A percentile compares a stretch with the other conserved stretches of the same genome.
Conservation (phyloP, 768 basidiomycete species). For the Tubosaeta brunneosetosa region DNA sequence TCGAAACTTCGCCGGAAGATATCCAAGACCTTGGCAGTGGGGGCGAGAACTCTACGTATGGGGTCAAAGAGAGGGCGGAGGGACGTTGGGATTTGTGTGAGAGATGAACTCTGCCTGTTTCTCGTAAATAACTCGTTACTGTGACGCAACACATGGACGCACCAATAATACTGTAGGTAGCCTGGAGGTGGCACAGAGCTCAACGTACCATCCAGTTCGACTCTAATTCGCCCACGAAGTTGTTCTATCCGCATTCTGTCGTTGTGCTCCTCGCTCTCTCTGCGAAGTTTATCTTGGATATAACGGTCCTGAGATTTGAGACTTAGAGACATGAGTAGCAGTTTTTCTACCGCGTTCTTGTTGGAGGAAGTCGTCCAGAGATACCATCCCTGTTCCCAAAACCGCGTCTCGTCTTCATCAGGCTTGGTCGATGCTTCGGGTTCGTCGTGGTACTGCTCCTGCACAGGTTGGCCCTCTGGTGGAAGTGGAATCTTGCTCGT, state of each 20-base stretch:
- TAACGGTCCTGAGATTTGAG: constrained; percentile 44
- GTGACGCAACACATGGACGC: constrained; percentile 25
- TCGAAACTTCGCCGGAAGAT: constrained; percentile 50
- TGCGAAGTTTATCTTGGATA: constrained; percentile 28
- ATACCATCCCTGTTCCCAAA: constrained; percentile 77
- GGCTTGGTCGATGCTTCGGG: constrained; percentile 13
- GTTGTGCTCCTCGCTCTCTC: constrained; percentile 51
- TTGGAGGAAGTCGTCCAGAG: constrained; percentile 59
- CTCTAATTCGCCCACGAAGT: constrained; percentile 18
- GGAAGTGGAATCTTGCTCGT: constrained; percentile 59
- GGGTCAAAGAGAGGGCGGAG: constrained; percentile 49
- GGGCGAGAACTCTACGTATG: constrained; percentile 52
- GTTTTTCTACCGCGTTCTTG: constrained; percentile 50
- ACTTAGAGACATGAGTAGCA: constrained; percentile 55
- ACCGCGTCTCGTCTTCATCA: constrained; percentile 38
- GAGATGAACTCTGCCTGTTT: constrained; percentile 45
- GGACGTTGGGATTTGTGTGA: constrained; percentile 57
- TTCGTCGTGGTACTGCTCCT: constrained; percentile 19
- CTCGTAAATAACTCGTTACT: background rate
- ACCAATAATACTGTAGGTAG: constrained; percentile 33
- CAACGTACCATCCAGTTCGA: constrained; percentile 27
- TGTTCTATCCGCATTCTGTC: constrained; percentile 38
- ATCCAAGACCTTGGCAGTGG: constrained; percentile 47
- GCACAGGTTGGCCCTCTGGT: constrained; percentile 52
- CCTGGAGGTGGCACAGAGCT: constrained; percentile 21